A percentile compares a stretch with the other conserved stretches of the same genome.
Evolutionary conservation across 83 land plant species (phyloP).

Genomic region (Picea mariana): DNA sequence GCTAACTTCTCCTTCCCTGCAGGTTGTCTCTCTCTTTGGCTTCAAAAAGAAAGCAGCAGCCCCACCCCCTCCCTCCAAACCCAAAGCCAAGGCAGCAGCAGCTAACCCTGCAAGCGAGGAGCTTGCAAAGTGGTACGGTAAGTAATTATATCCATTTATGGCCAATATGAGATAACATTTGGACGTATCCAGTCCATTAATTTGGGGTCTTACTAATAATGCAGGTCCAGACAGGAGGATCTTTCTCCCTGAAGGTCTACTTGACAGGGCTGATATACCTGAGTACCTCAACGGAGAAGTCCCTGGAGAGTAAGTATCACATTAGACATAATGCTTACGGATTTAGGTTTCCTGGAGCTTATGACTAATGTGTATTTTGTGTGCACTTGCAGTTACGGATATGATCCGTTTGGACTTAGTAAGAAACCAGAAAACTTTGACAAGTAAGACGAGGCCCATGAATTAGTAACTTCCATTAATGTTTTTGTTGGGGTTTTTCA

Average conservation of each 20-base stretch:
- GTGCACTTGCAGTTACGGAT: conserved; percentile 85
- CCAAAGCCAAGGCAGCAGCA: conserved; percentile 52
- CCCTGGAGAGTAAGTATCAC: conserved; percentile 88
- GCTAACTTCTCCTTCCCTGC: conserved; percentile 23
- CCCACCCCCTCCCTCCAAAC: conserved; percentile 20
- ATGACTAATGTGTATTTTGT: neutral
- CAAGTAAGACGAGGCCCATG: conserved; percentile 57
- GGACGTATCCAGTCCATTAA: neutral
- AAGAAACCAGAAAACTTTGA: conserved; percentile 94
- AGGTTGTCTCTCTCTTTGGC: conserved; percentile 52
- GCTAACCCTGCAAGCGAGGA: conserved; percentile 71
- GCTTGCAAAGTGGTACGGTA: conserved; percentile 99
- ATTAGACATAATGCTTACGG: neutral
- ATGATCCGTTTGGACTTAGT: conserved; percentile 97
- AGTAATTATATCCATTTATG: conserved; percentile 26
- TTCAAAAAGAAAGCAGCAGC: conserved; percentile 74
- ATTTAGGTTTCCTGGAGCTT: neutral
- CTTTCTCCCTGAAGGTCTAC: conserved; percentile 95
- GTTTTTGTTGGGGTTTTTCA: no score
- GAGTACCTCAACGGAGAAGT: conserved; percentile 96
- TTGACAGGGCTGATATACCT: conserved; percentile 86
- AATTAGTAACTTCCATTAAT: neutral
- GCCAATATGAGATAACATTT: no score
- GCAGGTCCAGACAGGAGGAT: conserved; percentile 97
- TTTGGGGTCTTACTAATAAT: neutral